A percentile compares a stretch with the other conserved stretches of the same genome.
phyloP scores from a whole-genome alignment of 805 yeast genomes.

The Hanseniaspora meyeri region DNA sequence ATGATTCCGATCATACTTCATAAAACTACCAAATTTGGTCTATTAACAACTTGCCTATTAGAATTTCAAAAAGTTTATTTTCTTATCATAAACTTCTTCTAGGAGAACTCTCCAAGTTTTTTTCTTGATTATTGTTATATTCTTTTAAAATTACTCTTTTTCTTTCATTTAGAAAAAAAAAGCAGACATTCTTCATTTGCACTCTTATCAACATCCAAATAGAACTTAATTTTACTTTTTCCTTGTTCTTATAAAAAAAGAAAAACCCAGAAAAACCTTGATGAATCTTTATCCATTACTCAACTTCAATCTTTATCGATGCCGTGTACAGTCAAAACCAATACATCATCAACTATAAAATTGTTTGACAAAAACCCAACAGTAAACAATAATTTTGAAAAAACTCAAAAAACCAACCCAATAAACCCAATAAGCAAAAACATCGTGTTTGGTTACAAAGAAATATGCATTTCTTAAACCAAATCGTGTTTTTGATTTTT shows the following conservation, averaged over 20 bases:
- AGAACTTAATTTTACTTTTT: not conserved
- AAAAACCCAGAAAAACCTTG: no score
- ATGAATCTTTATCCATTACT: not conserved
- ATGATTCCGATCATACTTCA: not conserved
- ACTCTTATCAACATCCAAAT: not conserved
- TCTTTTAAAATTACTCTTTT: not conserved
- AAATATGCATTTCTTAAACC: no score
- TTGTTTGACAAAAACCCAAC: not conserved
- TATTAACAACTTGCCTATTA: not conserved
- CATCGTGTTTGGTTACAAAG: no score
- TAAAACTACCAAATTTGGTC: not conserved
- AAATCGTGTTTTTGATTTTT: no score
- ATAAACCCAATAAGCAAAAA: not conserved
- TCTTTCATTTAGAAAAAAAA: not conserved
- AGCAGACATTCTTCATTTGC: not conserved
- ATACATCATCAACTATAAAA: not conserved
- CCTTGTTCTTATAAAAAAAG: no score
- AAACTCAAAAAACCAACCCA: not conserved
- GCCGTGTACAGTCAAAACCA: not conserved
- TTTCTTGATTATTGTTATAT: not conserved
- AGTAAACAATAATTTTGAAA: not conserved
- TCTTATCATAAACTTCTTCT: conserved; percentile 6
- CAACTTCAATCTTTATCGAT: not conserved
- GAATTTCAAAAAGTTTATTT: conserved; percentile 3
- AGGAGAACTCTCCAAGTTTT: conserved; percentile 13